A percentile compares a stretch with the other conserved stretches of the same genome.
phyloP scores from a whole-genome alignment of 2,329 filamentous ascomycete species.

The Colletotrichum tofieldiae region DNA sequence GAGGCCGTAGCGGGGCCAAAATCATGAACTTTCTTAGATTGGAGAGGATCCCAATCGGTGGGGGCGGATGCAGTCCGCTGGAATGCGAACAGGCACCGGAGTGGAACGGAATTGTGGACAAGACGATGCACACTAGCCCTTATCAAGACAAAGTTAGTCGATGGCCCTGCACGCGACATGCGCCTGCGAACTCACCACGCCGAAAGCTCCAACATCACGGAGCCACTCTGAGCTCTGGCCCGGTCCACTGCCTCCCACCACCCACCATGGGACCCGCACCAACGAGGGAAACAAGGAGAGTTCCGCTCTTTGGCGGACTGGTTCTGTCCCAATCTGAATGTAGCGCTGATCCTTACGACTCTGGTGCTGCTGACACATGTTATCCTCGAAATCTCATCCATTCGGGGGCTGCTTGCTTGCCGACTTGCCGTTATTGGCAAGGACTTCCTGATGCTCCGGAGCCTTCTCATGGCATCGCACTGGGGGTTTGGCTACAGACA shows the following conservation, averaged over 20 bases:
- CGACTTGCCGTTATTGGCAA: not conserved
- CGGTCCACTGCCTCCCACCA: slow-evolving; percentile 20
- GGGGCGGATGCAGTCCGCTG: slow-evolving; percentile 23
- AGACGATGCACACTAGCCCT: not conserved
- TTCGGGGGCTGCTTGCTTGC: not conserved
- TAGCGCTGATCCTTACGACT: slow-evolving; percentile 18
- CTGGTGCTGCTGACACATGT: slow-evolving; percentile 8
- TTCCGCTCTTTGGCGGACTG: not conserved
- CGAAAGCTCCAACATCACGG: not conserved
- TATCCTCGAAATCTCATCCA: not conserved
- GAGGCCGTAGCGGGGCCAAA: slow-evolving; percentile 33
- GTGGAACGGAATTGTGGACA: slow-evolving; percentile 1
- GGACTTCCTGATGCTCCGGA: too few relatives aligned
- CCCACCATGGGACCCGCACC: slow-evolving; percentile 15
- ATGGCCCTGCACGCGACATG: not conserved
- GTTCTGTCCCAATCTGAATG: slow-evolving; percentile 11
- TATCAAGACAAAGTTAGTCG: not conserved
- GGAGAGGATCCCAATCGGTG: slow-evolving; percentile 26
- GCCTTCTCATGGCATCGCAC: too few relatives aligned
- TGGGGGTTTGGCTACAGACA: too few relatives aligned
- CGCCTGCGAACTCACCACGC: not conserved
- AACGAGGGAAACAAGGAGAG: not conserved
- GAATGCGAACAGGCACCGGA: slow-evolving; percentile 2
- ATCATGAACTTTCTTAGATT: slow-evolving; percentile 40
- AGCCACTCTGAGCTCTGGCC: slow-evolving; percentile 8